Evolutionary conservation across 2,329 filamentous ascomycete species (phyloP), one percentile per base, ranked within the genome.

Genomic region (Pseudogymnoascus sp.): DNA sequence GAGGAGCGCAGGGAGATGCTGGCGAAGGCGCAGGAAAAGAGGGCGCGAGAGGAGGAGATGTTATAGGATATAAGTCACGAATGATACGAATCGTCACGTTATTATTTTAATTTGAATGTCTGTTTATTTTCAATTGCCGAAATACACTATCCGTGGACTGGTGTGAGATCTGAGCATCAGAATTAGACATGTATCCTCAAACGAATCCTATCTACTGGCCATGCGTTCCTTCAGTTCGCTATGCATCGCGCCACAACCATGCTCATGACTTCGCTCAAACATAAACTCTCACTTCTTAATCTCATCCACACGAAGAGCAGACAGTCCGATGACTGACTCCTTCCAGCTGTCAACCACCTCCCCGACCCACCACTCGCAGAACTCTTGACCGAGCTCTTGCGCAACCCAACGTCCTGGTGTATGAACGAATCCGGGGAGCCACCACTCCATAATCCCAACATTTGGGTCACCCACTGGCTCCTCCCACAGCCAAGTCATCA

Each of bases 1-100:
- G 88, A 91, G 69, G 88, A 91, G 77, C 71, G 76, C 60, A 71
- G 70, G 57, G 70, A 73, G 57, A 67, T 74, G 35, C 67, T 71
- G 9, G 64, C 73, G 30, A 71, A 70, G 50, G 65, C 70, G 8
- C 62, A 61, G 47, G 41, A 65, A 63, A 68, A 70, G 63, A 72
- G 71, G 63, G 70, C 71, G 6, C 70, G 72, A 18, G 71, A 76
- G 62, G 72, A 76, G 25, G 66, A 73, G 61, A 68, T 60, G 65
- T 18, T 54, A 3, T 54, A 54, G 11, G 47, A 54, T 7, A 54
- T n/a, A 54, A 20, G 47, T 54, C 47, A 54, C 47, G 47, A 54
- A 54, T 54, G 47, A 33, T 54, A 54, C 28, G 28, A 54, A 35
- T 35, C 33, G 6, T 28, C 22, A 35, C 28, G 47, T 33, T 33